Base-by-base conservation (phyloP, 2,329 filamentous ascomycete genomes). In the Davidsoniella australis region DNA sequence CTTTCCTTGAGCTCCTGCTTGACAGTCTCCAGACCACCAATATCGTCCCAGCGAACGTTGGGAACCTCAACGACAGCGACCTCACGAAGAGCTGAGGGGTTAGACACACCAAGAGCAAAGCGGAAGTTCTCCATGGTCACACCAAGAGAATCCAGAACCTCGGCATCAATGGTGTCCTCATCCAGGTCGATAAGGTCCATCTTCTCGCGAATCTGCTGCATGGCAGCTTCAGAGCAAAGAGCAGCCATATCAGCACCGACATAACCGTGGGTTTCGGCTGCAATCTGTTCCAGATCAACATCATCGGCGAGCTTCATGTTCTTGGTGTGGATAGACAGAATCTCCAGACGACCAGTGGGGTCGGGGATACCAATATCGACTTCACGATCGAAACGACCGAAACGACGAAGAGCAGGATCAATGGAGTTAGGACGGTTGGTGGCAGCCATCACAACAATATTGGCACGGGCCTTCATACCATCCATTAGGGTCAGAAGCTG, bases 91-190 rank as follows among this genome's bases (percentile, higher is more conserved):
- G 91, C 91, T 56, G 91, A 96, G 59, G 91, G 91, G 77, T 98
- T 98, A 67, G 88, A 95, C 54, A 95, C 88, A 60, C 91, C 91
- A 46, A 98, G 83, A 54, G 91, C 89, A 61, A 94, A 98, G 60
- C 88, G 85, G 85, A 98, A 98, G 78, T 98, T 98, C 68, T 98
- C 91, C 86, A 96, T 96, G 54, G 91, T 98, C 45, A 98, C 91
- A 64, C 91, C 91, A 43, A 98, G 80, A 42, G 91, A 96, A 69
- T 98, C 91, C 49, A 98, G 78, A 47, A 98, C 91, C 71, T 98
- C 91, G 26, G 91, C 91, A 60, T 98, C 91, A 55, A 98, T 98
- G 54, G 91, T 98, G 62, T 98, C 91, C 70, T 98, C 91, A 56
- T 98, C 91, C 33, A 98, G 76, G 67, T 98, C 91, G 58, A 98